Evolutionary conservation across 441 rosid species (phyloP).

Genomic region (Rhodomyrtus psidioides): DNA sequence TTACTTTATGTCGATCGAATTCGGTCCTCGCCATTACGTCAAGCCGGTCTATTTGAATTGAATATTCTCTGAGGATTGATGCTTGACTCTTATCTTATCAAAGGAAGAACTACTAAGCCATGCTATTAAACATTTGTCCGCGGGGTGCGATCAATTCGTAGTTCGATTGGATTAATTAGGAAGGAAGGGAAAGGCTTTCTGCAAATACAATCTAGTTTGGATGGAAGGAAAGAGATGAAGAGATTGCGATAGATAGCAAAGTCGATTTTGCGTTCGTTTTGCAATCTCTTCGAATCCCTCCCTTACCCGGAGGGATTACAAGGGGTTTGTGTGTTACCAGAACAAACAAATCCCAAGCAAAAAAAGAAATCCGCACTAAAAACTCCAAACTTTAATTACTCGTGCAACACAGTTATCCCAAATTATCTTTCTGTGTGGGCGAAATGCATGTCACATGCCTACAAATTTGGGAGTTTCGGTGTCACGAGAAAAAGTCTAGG

Average conservation of each 20-base stretch:
- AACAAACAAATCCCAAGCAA: too few species aligned
- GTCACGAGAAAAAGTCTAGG: too few species aligned
- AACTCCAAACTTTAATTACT: too few species aligned
- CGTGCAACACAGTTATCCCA: too few species aligned
- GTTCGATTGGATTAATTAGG: background rate
- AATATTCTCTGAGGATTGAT: background rate
- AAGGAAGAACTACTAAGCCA: background rate
- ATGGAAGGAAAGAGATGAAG: background rate
- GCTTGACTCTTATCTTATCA: background rate
- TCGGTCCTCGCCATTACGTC: background rate
- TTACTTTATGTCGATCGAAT: background rate
- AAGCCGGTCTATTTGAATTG: background rate
- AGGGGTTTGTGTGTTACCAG: too few species aligned
- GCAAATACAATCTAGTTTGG: background rate
- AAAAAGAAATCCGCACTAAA: too few species aligned
- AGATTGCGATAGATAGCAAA: background rate
- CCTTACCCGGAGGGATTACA: background rate
- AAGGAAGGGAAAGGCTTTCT: background rate
- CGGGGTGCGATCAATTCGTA: background rate
- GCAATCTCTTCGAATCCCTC: background rate
- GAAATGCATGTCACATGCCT: too few species aligned
- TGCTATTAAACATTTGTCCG: background rate
- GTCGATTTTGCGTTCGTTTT: background rate
- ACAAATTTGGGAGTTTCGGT: too few species aligned
- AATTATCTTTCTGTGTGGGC: too few species aligned